Evolutionary conservation across 192 early-diverging fungal species (phyloP).

Genomic region (Backusella westeae): DNA sequence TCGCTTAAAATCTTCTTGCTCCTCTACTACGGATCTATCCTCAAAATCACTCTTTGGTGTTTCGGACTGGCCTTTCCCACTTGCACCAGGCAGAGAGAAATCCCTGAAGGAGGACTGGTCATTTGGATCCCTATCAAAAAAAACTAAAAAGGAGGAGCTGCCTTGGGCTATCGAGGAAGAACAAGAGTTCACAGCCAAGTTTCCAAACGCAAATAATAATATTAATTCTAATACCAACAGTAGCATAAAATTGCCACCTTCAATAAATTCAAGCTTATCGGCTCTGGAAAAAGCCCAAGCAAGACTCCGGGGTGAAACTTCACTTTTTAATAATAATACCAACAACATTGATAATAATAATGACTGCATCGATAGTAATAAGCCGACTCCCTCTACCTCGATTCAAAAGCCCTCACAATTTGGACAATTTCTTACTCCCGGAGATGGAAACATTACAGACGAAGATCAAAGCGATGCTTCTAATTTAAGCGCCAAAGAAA

Average conservation of each 20-base stretch:
- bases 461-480: conserved; percentile 20
- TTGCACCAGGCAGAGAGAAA: conserved; percentile 9
- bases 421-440: neutral
- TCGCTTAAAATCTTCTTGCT: neutral
- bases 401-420: neutral
- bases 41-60: conserved; percentile 15
- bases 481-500: neutral
- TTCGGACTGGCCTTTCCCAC: conserved; percentile 29
- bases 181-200: neutral
- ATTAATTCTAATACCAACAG: neutral
- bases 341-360: neutral
- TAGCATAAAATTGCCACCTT: neutral
- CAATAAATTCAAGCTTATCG: conserved; percentile 8
- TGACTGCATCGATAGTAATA: neutral
- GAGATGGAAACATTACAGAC: neutral
- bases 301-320: conserved; percentile 5
- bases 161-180: conserved; percentile 18
- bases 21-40: neutral
- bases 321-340: conserved; percentile 1
- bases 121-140: conserved; percentile 8
- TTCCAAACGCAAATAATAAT: neutral
- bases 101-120: neutral
- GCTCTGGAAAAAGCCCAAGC: conserved; percentile 27
- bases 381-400: neutral
- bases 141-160: conserved; percentile 15